Base-by-base conservation (phyloP, 2,329 filamentous ascomycete species). In the Colletotrichum gigasporum region DNA sequence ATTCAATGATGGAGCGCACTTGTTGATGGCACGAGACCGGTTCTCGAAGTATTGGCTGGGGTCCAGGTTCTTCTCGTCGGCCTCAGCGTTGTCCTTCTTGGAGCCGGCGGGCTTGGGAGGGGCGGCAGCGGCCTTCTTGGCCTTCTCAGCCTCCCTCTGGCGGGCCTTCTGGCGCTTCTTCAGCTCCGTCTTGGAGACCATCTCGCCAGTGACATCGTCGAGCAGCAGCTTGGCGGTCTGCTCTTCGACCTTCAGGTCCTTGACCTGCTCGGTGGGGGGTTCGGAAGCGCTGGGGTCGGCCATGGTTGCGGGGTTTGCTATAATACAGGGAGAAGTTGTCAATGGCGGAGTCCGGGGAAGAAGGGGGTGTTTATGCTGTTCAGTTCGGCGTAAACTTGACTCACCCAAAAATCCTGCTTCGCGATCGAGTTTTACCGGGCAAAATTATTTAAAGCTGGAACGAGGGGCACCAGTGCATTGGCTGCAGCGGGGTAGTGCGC, bases 91-190 rank as follows among this genome's bases (percentile, higher is more conserved):
- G 63, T 84, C 91, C 84, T 91, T 92, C 78, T 93, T 90, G 67
- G 87, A 87, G 67, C 85, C 81, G 71, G 85, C 85, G 44, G 87
- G 80, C 69, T 84, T 83, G 39, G 87, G 85, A 34, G 87, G 83
- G 65, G 89, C 84, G 52, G 87, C 84, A 54, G 92, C 91, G 26
- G 89, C 91, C 85, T 93, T 95, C 82, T 93, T 89, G 71, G 89
- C 89, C 90, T 97, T 97, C 82, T 94, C 92, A 70, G 91, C 91
- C 66, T 96, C 94, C 79, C 87, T 89, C 79, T 95, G 88, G 70
- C 95, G 90, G 76, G 90, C 86, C 92, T 99, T 99, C 83, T 94
- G 88, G 74, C 95, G 90, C 84, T 93, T 95, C 93, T 99, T 99
- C 78, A 98, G 84, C 82, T 94, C 91, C 14, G 89, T 88, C 89